These are phyloP conservation scores for Tagetes erecta DNA, from an alignment of 129 eudicot species.

Conservation along the genomic window DNA sequence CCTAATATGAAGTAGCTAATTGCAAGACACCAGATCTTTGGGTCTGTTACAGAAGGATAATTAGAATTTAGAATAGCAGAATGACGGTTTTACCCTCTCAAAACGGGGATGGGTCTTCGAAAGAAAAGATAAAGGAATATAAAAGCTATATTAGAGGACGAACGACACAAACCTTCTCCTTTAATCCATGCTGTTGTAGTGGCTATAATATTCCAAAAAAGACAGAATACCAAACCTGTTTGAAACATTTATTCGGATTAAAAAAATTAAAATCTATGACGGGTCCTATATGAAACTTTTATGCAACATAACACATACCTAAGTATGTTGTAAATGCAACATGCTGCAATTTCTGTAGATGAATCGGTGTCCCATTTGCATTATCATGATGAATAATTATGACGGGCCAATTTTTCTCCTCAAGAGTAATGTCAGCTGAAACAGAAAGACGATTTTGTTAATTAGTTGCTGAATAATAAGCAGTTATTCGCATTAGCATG, in stretches of 20 bases:
- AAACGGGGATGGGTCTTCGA: not conserved
- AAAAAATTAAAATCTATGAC: no score
- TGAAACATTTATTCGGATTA: conserved; percentile 13
- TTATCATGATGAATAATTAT: conserved; percentile 97
- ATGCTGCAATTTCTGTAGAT: conserved; percentile 85
- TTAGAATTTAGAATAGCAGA: conserved; percentile 2
- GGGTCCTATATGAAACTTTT: no score
- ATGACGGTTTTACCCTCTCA: not conserved
- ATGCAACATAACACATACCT: conserved; percentile 47
- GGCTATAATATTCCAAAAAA: conserved; percentile 85
- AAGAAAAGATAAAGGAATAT: not conserved
- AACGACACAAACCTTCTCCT: conserved; percentile 59
- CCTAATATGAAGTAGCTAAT: conserved; percentile 76
- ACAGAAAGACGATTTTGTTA: conserved; percentile 23
- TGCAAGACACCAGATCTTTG: conserved; percentile 74
- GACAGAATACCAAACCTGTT: conserved; percentile 71
- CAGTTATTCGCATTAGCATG: not conserved
- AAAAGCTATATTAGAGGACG: not conserved
- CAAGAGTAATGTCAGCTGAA: conserved; percentile 98
- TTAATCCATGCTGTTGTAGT: conserved; percentile 91
- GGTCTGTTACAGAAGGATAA: conserved; percentile 38
- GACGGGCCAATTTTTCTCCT: conserved; percentile 99
- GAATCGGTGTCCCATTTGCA: conserved; percentile 92
- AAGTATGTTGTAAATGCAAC: conserved; percentile 88
- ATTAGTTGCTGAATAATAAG: conserved; percentile 12